A percentile compares a stretch with the other conserved stretches of the same genome.
These are phyloP conservation scores for Coniochaeta ligniaria DNA, from an alignment of 2,329 filamentous ascomycete species.

Conservation along the genomic window DNA sequence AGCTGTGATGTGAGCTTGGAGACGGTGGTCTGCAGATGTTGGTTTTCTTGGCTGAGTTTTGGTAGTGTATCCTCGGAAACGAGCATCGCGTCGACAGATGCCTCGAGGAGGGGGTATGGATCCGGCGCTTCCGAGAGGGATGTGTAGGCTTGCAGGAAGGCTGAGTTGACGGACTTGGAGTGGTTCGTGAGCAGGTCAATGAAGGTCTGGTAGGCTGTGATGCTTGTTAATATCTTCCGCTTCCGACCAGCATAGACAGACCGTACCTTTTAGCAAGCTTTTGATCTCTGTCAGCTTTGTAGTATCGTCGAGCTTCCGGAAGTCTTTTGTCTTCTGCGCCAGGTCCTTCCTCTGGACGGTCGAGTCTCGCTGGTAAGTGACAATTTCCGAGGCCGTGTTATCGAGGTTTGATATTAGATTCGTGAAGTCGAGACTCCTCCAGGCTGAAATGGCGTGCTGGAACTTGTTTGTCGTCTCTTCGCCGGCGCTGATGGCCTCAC, in stretches of 20 bases:
- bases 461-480: conserved; percentile 78
- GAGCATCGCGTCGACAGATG: conserved; percentile 89
- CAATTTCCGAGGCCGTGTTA: conserved; percentile 89
- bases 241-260: background rate
- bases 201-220: conserved; percentile 85
- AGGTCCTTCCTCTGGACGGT: conserved; percentile 93
- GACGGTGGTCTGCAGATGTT: conserved; percentile 75
- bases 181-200: conserved; percentile 96
- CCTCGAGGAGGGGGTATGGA: conserved; percentile 91
- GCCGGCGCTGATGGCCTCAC: conserved; percentile 17
- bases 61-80: conserved; percentile 88
- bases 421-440: conserved; percentile 94
- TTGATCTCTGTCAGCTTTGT: conserved; percentile 86
- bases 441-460: conserved; percentile 89
- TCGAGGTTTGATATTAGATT: conserved; percentile 80
- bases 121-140: conserved; percentile 92
- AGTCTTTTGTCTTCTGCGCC: conserved; percentile 98
- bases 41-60: conserved; percentile 81
- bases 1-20: conserved; percentile 69
- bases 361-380: conserved; percentile 88
- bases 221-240: conserved; percentile 10
- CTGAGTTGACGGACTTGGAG: conserved; percentile 86
- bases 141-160: conserved; percentile 89
- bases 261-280: conserved; percentile 70
- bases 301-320: conserved; percentile 85